Percentiles rank a stretch among this genome's conserved stretches.
These are phyloP conservation scores for Suillus luteus DNA, from an alignment of 768 basidiomycete genomes.

Conservation along the genomic window DNA sequence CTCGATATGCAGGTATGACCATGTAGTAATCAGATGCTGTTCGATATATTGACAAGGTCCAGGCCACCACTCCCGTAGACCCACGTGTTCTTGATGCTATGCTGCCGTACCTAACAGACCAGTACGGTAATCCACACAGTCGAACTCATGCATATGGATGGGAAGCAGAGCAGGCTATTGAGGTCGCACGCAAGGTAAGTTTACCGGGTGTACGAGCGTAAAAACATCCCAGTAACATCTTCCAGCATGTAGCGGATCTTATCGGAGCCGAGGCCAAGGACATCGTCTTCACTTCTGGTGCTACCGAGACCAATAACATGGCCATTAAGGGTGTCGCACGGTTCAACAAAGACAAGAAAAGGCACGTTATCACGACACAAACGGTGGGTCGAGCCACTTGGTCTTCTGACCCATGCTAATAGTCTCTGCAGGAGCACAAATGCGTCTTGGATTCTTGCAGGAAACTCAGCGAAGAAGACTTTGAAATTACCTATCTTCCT, in stretches of 20 bases:
- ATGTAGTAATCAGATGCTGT: neutral
- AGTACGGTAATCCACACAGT: constrained; percentile 97
- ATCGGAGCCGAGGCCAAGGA: constrained; percentile 96
- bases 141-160: constrained; percentile 99
- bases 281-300: constrained; percentile 96
- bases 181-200: constrained; percentile 81
- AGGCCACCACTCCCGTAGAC: constrained; percentile 98
- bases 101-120: constrained; percentile 93
- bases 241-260: constrained; percentile 84
- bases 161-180: constrained; percentile 96
- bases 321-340: constrained; percentile 94
- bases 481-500: constrained; percentile 97
- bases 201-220: constrained; percentile 15
- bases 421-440: constrained; percentile 83
- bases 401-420: neutral
- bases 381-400: constrained; percentile 56
- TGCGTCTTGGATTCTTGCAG: constrained; percentile 98
- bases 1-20: constrained; percentile 90
- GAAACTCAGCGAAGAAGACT: constrained; percentile 93
- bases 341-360: constrained; percentile 92
- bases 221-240: constrained; percentile 7
- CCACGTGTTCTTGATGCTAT: constrained; percentile 96
- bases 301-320: constrained; percentile 98
- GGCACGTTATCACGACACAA: constrained; percentile 92
- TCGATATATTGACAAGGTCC: constrained; percentile 16